A percentile compares a stretch with the other conserved stretches of the same genome.
These are phyloP conservation scores for Teratosphaeria zuluensis DNA, from an alignment of 2,329 filamentous ascomycete genomes.

Conservation along the genomic window DNA sequence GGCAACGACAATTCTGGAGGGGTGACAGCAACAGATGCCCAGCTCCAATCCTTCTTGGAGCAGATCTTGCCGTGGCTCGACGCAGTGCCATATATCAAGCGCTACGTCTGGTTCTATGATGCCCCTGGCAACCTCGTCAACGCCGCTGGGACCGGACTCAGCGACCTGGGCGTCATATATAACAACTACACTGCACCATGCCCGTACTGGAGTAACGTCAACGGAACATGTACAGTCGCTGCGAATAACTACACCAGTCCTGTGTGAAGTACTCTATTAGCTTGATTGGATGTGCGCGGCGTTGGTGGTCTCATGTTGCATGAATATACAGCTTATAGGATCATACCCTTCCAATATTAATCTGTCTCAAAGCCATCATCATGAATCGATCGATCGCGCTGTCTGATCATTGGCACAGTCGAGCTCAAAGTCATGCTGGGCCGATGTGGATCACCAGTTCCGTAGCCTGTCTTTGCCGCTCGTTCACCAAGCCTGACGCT, in stretches of 20 bases:
- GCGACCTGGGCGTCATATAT: conserved; percentile 14
- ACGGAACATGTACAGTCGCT: neutral
- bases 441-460: too few relatives aligned
- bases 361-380: too few relatives aligned
- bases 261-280: neutral
- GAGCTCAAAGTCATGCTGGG: too few relatives aligned
- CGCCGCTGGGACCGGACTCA: conserved; percentile 11
- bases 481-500: too few relatives aligned
- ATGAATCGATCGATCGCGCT: too few relatives aligned
- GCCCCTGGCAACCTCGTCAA: conserved; percentile 20
- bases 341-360: neutral
- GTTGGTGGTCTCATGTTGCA: neutral
- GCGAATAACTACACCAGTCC: neutral
- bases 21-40: conserved; percentile 28
- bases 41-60: conserved; percentile 38
- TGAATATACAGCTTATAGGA: neutral
- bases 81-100: conserved; percentile 25
- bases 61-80: conserved; percentile 39
- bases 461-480: too few relatives aligned
- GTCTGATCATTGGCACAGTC: too few relatives aligned
- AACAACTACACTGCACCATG: conserved; percentile 14
- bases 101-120: conserved; percentile 28
- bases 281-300: neutral
- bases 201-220: conserved; percentile 4
- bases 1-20: conserved; percentile 24